These are phyloP conservation scores for Zygoascus bituminiphila DNA, from an alignment of 805 yeast genomes.

Conservation along the genomic window DNA sequence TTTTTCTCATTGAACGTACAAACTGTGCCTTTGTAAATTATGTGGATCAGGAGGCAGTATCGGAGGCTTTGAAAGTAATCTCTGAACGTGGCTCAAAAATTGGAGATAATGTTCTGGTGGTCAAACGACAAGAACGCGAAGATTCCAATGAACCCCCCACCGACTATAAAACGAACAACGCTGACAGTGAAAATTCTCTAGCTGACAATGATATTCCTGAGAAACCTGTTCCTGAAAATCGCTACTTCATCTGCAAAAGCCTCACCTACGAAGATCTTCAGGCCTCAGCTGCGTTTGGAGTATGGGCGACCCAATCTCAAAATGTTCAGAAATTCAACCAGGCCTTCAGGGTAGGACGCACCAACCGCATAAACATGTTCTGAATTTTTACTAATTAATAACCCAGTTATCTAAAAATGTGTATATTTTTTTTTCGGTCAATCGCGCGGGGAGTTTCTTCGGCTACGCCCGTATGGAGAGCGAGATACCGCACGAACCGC, in stretches of 20 bases:
- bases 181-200: background rate
- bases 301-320: slow-evolving; percentile 36
- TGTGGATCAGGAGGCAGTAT: slow-evolving; percentile 24
- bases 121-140: slow-evolving; percentile 14
- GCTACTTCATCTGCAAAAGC: slow-evolving; percentile 35
- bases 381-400: background rate
- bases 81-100: slow-evolving; percentile 24
- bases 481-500: slow-evolving; percentile 2
- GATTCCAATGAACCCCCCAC: background rate
- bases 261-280: slow-evolving; percentile 32
- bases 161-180: background rate
- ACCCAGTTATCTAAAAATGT: slow-evolving; percentile 25
- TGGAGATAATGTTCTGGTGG: slow-evolving; percentile 29
- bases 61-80: slow-evolving; percentile 24
- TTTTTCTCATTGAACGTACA: slow-evolving; percentile 34
- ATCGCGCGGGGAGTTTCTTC: slow-evolving; percentile 33
- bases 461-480: slow-evolving; percentile 34
- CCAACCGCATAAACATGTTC: background rate
- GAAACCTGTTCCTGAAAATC: slow-evolving; percentile 10
- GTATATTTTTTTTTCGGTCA: slow-evolving; percentile 34
- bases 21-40: slow-evolving; percentile 37
- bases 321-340: slow-evolving; percentile 31
- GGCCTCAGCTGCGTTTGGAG: slow-evolving; percentile 26
- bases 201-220: background rate
- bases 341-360: slow-evolving; percentile 24